A percentile compares a stretch with the other conserved stretches of the same genome.
phyloP scores from a whole-genome alignment of 495 filamentous ascomycete genomes.

The Aspergillus avenaceus region DNA sequence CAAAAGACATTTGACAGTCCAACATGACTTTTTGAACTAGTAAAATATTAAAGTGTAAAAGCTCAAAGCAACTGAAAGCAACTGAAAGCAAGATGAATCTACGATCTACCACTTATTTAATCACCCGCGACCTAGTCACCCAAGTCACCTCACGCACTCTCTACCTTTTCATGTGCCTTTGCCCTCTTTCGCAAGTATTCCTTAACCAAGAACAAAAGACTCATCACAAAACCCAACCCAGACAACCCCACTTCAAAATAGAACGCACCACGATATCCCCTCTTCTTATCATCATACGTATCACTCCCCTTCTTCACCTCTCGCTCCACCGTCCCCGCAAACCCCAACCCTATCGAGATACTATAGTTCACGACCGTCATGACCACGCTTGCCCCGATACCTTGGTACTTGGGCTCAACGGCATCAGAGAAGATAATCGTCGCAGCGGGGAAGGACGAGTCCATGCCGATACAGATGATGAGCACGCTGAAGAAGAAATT shows the following conservation, averaged over 20 bases:
- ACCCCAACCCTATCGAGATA: constrained; percentile 61
- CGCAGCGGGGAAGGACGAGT: constrained; percentile 36
- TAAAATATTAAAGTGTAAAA: too few species aligned
- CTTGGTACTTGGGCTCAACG: constrained; percentile 36
- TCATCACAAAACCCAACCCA: not conserved
- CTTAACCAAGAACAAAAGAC: too few species aligned
- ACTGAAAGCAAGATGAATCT: too few species aligned
- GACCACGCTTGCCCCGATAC: constrained; percentile 55
- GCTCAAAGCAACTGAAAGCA: too few species aligned
- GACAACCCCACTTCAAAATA: constrained; percentile 35
- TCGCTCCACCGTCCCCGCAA: constrained; percentile 60
- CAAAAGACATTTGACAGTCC: too few species aligned
- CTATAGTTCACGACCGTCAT: constrained; percentile 64
- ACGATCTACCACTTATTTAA: too few species aligned
- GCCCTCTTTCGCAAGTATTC: too few species aligned
- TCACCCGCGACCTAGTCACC: too few species aligned
- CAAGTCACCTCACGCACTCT: too few species aligned
- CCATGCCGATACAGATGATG: constrained; percentile 52
- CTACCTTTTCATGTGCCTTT: too few species aligned
- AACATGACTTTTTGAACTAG: too few species aligned
- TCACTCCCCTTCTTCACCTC: constrained; percentile 44
- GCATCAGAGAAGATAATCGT: constrained; percentile 33
- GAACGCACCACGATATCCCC: constrained; percentile 34
- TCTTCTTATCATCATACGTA: constrained; percentile 17
- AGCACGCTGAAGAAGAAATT: constrained; percentile 43